These are phyloP conservation scores for Pseudopithomyces chartarum DNA, from an alignment of 2,329 filamentous ascomycete species.

Conservation along the genomic window DNA sequence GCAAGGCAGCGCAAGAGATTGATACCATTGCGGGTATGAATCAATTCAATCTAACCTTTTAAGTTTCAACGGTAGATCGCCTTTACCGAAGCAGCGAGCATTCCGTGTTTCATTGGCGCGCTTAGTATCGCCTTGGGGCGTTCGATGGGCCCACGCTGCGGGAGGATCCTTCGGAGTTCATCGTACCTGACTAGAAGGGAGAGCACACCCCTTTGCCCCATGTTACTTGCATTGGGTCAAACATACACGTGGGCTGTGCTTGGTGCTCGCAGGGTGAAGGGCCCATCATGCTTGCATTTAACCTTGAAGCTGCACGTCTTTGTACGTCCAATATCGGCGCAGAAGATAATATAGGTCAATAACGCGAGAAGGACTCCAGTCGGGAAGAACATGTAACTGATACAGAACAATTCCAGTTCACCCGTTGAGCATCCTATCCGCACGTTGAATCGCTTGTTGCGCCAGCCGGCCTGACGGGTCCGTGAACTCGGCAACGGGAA, in stretches of 20 bases:
- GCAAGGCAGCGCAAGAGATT: not conserved
- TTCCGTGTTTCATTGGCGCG: conserved; percentile 6
- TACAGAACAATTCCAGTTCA: not conserved
- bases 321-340: not conserved
- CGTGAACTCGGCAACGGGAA: conserved; percentile 14
- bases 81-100: not conserved
- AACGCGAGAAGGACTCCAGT: not conserved
- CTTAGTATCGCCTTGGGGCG: not conserved
- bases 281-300: too few relatives aligned
- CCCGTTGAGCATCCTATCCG: conserved; percentile 10
- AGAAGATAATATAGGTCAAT: not conserved
- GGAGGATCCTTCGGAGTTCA: conserved; percentile 17
- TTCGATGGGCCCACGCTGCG: conserved; percentile 11
- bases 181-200: not conserved
- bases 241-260: too few relatives aligned
- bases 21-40: not conserved
- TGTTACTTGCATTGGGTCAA: too few relatives aligned
- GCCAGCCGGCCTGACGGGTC: conserved; percentile 14
- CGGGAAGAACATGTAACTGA: not conserved
- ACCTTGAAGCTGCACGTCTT: too few relatives aligned
- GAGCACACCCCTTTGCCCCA: not conserved
- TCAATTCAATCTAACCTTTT: not conserved
- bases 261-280: too few relatives aligned
- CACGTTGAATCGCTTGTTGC: conserved; percentile 11
- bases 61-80: not conserved